These are phyloP conservation scores for Acer yangbiense DNA, from an alignment of 345 rosid genomes.

Conservation along the genomic window DNA sequence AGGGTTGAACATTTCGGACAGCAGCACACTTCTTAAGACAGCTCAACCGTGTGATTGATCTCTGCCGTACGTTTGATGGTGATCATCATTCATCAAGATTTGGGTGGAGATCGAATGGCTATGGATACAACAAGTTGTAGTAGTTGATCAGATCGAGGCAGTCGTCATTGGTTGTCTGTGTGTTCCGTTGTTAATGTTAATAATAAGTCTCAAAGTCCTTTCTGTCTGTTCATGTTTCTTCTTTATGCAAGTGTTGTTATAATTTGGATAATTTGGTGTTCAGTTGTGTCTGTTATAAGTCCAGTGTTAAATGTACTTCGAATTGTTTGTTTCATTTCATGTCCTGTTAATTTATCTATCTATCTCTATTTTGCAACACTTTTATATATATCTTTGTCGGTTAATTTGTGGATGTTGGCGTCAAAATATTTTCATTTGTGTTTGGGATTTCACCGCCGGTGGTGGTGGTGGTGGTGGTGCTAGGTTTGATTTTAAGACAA, in stretches of 20 bases:
- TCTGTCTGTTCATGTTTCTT: background rate
- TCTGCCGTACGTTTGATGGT: background rate
- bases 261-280: background rate
- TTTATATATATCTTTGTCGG: too few species aligned
- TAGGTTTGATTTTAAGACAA: too few species aligned
- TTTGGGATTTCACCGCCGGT: too few species aligned
- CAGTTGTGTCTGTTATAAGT: too few species aligned
- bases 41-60: background rate
- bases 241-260: background rate
- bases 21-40: constrained; percentile 22
- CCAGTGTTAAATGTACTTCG: too few species aligned
- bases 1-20: constrained; percentile 64
- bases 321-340: too few species aligned
- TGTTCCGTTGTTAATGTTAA: background rate
- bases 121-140: background rate
- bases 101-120: constrained; percentile 3
- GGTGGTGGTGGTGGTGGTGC: too few species aligned
- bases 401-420: too few species aligned
- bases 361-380: too few species aligned
- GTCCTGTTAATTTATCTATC: too few species aligned
- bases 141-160: background rate
- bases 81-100: background rate
- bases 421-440: too few species aligned
- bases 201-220: too few species aligned
- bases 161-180: background rate